Conservation (phyloP, 345 rosid species). For the Citropsis articulata region DNA sequence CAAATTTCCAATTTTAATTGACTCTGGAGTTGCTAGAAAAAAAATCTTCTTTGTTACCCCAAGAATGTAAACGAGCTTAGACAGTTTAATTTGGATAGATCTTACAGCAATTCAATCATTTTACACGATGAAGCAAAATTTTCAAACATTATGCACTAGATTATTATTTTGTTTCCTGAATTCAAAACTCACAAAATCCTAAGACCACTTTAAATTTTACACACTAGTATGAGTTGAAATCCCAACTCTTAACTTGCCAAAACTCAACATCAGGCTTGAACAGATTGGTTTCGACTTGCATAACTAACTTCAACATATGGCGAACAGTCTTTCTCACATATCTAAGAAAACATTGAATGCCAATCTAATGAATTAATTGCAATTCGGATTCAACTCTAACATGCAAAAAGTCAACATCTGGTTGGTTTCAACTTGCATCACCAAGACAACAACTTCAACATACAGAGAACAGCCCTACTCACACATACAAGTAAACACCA, state of each 20-base stretch:
- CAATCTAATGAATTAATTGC: neutral
- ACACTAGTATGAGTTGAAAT: neutral
- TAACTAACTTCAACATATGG: neutral
- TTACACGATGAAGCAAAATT: neutral
- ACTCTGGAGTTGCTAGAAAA: neutral
- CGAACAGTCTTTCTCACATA: too few relatives aligned
- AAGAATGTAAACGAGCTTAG: neutral
- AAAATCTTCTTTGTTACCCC: neutral
- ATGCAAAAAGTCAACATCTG: neutral
- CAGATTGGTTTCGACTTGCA: too few relatives aligned
- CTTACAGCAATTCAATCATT: neutral
- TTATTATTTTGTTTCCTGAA: neutral
- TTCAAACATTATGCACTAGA: neutral
- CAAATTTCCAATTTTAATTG: neutral
- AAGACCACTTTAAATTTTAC: neutral
- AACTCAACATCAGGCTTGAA: too few relatives aligned
- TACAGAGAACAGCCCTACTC: neutral
- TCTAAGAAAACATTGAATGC: too few relatives aligned
- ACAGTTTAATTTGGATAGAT: neutral
- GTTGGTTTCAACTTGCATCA: neutral
- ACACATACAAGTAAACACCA: neutral
- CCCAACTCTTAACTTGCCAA: too few relatives aligned
- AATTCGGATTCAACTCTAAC: neutral
- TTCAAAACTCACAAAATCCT: neutral
- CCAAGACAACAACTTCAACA: neutral